phyloP scores from a whole-genome alignment of 1,139 yeast genomes.

The Lizanozyma gosingica region DNA sequence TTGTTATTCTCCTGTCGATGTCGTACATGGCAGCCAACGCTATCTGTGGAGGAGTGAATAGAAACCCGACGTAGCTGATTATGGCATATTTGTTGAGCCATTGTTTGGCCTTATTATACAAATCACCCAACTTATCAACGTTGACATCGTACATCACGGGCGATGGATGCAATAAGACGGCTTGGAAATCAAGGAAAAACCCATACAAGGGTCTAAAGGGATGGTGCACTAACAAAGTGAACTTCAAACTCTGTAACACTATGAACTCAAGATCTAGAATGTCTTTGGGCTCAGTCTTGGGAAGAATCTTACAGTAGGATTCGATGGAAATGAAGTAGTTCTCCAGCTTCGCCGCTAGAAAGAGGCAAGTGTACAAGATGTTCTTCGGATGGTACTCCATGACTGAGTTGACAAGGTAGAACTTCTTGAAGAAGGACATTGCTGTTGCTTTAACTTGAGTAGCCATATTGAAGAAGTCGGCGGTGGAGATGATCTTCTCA shows the following conservation, averaged over 20 bases:
- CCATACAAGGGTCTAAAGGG: conserved; percentile 87
- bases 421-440: conserved; percentile 69
- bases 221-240: conserved; percentile 80
- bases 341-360: conserved; percentile 87
- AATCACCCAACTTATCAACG: conserved; percentile 38
- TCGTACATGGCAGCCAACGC: conserved; percentile 78
- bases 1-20: conserved; percentile 55
- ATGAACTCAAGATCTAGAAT: conserved; percentile 73
- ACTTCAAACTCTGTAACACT: conserved; percentile 63
- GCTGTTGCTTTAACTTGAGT: conserved; percentile 69
- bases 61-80: conserved; percentile 65
- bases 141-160: conserved; percentile 29
- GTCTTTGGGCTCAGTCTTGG: conserved; percentile 56
- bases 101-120: conserved; percentile 62
- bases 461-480: conserved; percentile 37
- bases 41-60: conserved; percentile 89
- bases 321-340: conserved; percentile 82
- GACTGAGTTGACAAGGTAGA: conserved; percentile 69
- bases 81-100: conserved; percentile 55
- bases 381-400: conserved; percentile 85
- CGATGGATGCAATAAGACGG: conserved; percentile 37
- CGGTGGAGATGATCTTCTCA: conserved; percentile 53
- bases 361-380: conserved; percentile 75
- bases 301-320: conserved; percentile 64
- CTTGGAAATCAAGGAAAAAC: conserved; percentile 80